Evolutionary conservation across 2,329 filamentous ascomycete species (phyloP), one percentile per base, ranked within the genome.

Genomic region (Drechslera avenae): DNA sequence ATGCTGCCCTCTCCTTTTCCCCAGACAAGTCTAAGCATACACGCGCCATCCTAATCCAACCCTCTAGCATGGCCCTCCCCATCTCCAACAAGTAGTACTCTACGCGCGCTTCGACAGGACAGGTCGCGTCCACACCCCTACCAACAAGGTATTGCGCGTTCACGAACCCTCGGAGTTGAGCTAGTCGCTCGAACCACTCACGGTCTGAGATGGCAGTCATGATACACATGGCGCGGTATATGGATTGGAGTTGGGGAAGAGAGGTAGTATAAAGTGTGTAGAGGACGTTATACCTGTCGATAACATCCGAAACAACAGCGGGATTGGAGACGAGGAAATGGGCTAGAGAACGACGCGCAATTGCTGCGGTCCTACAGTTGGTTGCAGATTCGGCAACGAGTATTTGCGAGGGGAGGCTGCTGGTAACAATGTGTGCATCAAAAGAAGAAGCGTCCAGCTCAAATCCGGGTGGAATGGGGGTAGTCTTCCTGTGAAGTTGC

Each of bases 31-130:
- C 30, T 47, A 53, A n/a, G 5, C 46, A 59, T 7, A 39, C 39
- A 23, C 53, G 52, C 23, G 60, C 50, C 34, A 3, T 36, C 26
- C n/a, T 44, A 4, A 54, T 39, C 62, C 62, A 69, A 23, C 16
- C 39, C 10, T 47, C 46, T 43, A 61, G 13, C 40, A 57, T 53
- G 37, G 2, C 45, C 3, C 17, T 40, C 7, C 59, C 63, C 8
- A 36, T 35, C 21, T 48, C 55, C 5, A 68, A 35, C 47, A 66
- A 37, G 42, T 44, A 62, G 9, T 42, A 16, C 50, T 69, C 66
- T 10, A 66, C 12, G 37, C 50, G 46, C 9, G 49, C 47, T 34
- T 63, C 63, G 3, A 64, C 36, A 3, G 37, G 39, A 47, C 55
- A 59, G 4, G 4, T 30, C 31, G 39, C 45, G 39, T 62, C 54